phyloP scores from a whole-genome alignment of 352 stramenopile genomes.

The Phytophthora multivora region DNA sequence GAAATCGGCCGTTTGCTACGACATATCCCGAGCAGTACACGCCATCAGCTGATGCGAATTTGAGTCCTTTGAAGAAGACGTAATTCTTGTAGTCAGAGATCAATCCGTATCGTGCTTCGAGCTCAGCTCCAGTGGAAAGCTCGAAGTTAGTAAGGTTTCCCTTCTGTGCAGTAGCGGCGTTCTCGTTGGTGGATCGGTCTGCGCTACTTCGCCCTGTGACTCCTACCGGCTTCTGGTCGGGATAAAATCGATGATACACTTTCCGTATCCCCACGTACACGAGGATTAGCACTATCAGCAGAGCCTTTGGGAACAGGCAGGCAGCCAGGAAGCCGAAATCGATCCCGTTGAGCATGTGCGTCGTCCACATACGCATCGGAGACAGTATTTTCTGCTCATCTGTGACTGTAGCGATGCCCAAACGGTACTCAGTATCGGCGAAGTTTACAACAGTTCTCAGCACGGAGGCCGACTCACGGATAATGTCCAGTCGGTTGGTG shows the following conservation, averaged over 20 bases:
- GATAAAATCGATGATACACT: conserved; percentile 20
- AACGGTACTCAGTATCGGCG: conserved; percentile 17
- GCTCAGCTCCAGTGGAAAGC: conserved; percentile 25
- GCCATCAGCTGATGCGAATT: conserved; percentile 42
- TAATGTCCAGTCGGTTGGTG: conserved; percentile 10
- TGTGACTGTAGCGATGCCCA: conserved; percentile 22
- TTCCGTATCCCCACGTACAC: conserved; percentile 24
- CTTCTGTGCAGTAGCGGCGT: conserved; percentile 22
- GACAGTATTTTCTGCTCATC: conserved; percentile 18
- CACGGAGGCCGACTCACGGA: not conserved
- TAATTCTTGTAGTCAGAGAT: conserved; percentile 44
- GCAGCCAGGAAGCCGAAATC: conserved; percentile 27
- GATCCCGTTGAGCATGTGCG: conserved; percentile 23
- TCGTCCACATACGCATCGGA: conserved; percentile 28
- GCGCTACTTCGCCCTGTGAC: conserved; percentile 10
- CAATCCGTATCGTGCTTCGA: conserved; percentile 33
- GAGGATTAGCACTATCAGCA: conserved; percentile 18
- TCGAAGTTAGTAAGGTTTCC: conserved; percentile 38
- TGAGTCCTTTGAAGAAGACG: conserved; percentile 39
- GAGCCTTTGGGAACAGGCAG: conserved; percentile 14
- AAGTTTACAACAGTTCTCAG: conserved; percentile 4
- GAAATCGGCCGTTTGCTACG: conserved; percentile 39
- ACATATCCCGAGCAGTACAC: conserved; percentile 52
- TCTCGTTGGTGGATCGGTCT: conserved; percentile 26
- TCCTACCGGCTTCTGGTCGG: conserved; percentile 8